These are phyloP conservation scores for Astragalus membranaceus DNA, from an alignment of 306 rosid genomes.

Conservation along the genomic window DNA sequence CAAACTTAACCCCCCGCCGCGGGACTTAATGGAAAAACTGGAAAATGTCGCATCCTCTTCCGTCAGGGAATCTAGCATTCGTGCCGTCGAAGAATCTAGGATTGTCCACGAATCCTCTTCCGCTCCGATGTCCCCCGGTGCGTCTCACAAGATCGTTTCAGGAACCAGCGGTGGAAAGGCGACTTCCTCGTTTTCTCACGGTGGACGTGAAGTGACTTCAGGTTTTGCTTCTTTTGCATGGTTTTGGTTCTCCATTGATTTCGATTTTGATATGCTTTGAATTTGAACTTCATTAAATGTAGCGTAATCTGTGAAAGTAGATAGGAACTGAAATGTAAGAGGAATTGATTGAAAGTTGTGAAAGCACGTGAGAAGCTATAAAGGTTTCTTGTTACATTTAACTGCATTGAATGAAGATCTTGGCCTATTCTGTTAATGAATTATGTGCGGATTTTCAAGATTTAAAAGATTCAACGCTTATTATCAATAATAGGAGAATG, in stretches of 20 bases:
- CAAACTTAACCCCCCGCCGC: too few relatives aligned
- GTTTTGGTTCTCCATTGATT: background rate
- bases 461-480: too few relatives aligned
- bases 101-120: too few relatives aligned
- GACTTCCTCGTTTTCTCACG: constrained; percentile 28
- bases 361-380: background rate
- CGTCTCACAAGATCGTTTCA: constrained; percentile 21
- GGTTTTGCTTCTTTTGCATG: background rate
- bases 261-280: background rate
- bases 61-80: too few relatives aligned
- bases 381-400: background rate
- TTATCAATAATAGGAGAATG: too few relatives aligned
- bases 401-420: background rate
- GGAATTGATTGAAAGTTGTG: background rate
- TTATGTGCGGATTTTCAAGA: too few relatives aligned
- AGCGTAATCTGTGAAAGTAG: too few relatives aligned
- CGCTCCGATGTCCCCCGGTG: constrained; percentile 12
- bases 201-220: background rate
- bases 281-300: constrained; percentile 3
- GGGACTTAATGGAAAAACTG: too few relatives aligned
- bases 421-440: too few relatives aligned
- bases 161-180: constrained; percentile 22
- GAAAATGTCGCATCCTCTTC: too few relatives aligned
- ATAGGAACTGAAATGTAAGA: background rate
- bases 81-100: too few relatives aligned